phyloP scores from a whole-genome alignment of 148 eudicot species.

The Hydrangea macrophylla region DNA sequence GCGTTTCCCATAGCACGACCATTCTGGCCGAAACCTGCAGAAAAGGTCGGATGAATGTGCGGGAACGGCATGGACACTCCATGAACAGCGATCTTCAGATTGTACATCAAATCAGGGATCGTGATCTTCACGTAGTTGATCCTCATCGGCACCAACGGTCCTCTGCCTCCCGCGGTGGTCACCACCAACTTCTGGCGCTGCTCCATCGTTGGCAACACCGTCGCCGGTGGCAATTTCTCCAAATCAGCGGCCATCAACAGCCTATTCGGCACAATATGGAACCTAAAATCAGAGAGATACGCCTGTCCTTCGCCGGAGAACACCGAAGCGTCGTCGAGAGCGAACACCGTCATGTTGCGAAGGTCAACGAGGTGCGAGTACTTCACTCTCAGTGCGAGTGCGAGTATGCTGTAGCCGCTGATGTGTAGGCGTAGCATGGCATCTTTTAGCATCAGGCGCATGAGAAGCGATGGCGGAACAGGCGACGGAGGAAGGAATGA shows the following conservation, averaged over 20 bases:
- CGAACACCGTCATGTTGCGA: slow-evolving; percentile 28
- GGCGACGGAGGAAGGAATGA: neutral
- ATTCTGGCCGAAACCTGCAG: neutral
- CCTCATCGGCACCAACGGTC: slow-evolving; percentile 37
- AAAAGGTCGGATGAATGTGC: slow-evolving; percentile 27
- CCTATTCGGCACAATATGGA: slow-evolving; percentile 59
- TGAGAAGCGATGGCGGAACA: slow-evolving; percentile 9
- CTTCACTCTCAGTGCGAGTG: slow-evolving; percentile 28
- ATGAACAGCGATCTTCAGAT: slow-evolving; percentile 53
- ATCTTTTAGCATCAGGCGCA: slow-evolving; percentile 33
- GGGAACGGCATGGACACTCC: slow-evolving; percentile 59
- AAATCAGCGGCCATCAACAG: slow-evolving; percentile 43
- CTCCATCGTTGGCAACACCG: slow-evolving; percentile 49
- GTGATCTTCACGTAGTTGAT: too few species aligned
- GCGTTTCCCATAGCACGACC: slow-evolving; percentile 4
- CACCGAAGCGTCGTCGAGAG: slow-evolving; percentile 27
- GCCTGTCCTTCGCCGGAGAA: slow-evolving; percentile 27
- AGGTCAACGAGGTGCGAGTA: slow-evolving; percentile 20
- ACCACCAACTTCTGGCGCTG: slow-evolving; percentile 43
- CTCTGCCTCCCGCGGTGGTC: slow-evolving; percentile 50
- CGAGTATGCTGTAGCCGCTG: slow-evolving; percentile 32
- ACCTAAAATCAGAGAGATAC: slow-evolving; percentile 32
- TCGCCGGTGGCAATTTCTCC: slow-evolving; percentile 38
- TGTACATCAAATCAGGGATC: slow-evolving; percentile 59
- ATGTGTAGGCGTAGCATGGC: too few species aligned